phyloP scores from a whole-genome alignment of 2,329 filamentous ascomycete genomes.

The Sporothrix pseudoabietina region DNA sequence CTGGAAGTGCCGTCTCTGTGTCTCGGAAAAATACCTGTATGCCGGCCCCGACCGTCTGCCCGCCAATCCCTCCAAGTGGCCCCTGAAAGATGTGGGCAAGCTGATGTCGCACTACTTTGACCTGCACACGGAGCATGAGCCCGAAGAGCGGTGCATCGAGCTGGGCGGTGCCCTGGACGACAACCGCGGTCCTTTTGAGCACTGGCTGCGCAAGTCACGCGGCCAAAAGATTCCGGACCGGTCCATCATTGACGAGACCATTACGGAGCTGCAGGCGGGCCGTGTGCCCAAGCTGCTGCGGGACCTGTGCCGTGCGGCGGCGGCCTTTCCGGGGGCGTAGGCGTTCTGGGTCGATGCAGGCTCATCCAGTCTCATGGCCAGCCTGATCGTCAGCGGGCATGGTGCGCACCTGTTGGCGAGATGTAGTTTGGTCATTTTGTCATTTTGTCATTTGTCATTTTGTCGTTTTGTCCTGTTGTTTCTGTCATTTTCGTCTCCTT shows the following conservation, averaged over 20 bases:
- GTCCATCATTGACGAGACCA: conserved; percentile 43
- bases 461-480: not conserved
- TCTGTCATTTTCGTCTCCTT: not conserved
- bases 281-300: conserved; percentile 41
- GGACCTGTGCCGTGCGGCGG: conserved; percentile 39
- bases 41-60: conserved; percentile 47
- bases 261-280: conserved; percentile 44
- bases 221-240: conserved; percentile 43
- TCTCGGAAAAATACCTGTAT: conserved; percentile 47
- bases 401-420: not conserved
- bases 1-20: conserved; percentile 52
- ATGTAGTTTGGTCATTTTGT: not conserved
- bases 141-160: conserved; percentile 48
- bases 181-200: conserved; percentile 51
- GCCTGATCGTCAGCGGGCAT: too few relatives aligned
- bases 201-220: conserved; percentile 51
- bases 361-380: too few relatives aligned
- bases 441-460: not conserved
- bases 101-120: conserved; percentile 52
- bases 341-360: not conserved
- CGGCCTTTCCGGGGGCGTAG: conserved; percentile 35
- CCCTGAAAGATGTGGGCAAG: conserved; percentile 51
- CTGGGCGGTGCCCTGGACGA: conserved; percentile 47
- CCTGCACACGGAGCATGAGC: conserved; percentile 50
- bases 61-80: conserved; percentile 51